Conservation (phyloP, 352 stramenopile genomes). For the Phytophthora lateralis region DNA sequence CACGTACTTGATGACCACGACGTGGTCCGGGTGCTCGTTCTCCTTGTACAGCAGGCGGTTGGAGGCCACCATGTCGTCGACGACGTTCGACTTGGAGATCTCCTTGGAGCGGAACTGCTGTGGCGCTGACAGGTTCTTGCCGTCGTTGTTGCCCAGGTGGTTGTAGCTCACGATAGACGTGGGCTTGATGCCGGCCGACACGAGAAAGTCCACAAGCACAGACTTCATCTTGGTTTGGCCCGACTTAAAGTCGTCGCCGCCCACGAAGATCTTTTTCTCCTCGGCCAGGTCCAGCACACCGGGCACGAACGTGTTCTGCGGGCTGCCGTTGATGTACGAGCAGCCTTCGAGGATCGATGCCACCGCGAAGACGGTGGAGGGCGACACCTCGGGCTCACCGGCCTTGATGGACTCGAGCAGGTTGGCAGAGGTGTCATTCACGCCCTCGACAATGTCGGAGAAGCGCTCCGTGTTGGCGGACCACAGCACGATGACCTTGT, state of each 20-base stretch:
- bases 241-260: conserved; percentile 99
- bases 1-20: conserved; percentile 99
- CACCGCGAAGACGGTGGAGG: conserved; percentile 98
- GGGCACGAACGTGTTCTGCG: conserved; percentile 99
- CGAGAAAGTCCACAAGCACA: conserved; percentile 99
- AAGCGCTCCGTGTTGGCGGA: conserved; percentile 99
- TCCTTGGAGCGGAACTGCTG: conserved; percentile 99
- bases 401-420: conserved; percentile 96
- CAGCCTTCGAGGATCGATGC: conserved; percentile 98
- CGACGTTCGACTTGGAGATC: conserved; percentile 99
- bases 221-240: conserved; percentile 99
- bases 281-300: conserved; percentile 96
- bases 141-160: conserved; percentile 99
- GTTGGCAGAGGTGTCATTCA: conserved; percentile 99
- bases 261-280: conserved; percentile 96
- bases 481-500: conserved; percentile 99
- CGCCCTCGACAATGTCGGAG: conserved; percentile 95
- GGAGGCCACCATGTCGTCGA: conserved; percentile 98
- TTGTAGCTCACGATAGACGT: conserved; percentile 99
- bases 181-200: conserved; percentile 98
- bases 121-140: conserved; percentile 98
- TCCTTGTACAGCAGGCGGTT: conserved; percentile 98
- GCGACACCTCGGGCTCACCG: conserved; percentile 94
- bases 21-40: conserved; percentile 98
- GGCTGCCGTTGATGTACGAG: conserved; percentile 99